Evolutionary conservation across 23 red algal species (phyloP).

Genomic region (Rhodosorus marinus): DNA sequence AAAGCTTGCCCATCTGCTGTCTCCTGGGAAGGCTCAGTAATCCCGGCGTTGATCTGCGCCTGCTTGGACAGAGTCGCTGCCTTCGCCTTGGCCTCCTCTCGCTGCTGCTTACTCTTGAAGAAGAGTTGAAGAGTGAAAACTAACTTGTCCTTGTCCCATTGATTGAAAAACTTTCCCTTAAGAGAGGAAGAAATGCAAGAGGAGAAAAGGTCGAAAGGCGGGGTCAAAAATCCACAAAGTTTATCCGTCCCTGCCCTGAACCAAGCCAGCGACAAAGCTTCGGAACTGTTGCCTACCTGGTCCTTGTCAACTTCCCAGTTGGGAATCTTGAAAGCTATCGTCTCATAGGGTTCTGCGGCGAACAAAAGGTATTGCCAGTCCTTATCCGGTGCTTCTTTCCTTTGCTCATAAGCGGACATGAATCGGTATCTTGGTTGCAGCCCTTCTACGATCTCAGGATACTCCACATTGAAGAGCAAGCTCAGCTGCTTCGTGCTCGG

Average conservation of each 20-base stretch:
- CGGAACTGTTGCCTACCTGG: conserved; percentile 8
- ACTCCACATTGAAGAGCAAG: conserved; percentile 47
- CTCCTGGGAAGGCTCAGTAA: too few relatives aligned
- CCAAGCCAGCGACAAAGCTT: background rate
- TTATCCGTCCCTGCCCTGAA: background rate
- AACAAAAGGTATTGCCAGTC: conserved; percentile 64
- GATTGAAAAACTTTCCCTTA: conserved; percentile 23
- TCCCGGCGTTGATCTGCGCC: too few relatives aligned
- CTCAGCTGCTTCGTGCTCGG: conserved; percentile 27
- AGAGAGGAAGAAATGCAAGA: too few relatives aligned
- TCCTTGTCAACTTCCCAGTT: conserved; percentile 50
- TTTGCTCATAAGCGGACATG: conserved; percentile 87
- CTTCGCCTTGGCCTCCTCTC: background rate
- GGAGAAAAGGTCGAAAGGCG: too few relatives aligned
- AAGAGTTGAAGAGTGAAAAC: conserved; percentile 47
- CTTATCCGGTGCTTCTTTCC: conserved; percentile 39
- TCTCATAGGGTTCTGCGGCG: conserved; percentile 87
- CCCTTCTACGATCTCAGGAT: conserved; percentile 51
- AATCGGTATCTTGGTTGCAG: conserved; percentile 79
- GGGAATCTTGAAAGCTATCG: conserved; percentile 84
- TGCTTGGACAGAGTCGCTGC: too few relatives aligned
- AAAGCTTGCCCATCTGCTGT: too few relatives aligned
- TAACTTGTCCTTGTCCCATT: conserved; percentile 50
- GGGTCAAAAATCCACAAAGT: conserved; percentile 1
- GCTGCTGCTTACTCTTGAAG: conserved; percentile 7